These are phyloP conservation scores for Tilletia indica DNA, from an alignment of 1,284 basidiomycete species.

Conservation along the genomic window DNA sequence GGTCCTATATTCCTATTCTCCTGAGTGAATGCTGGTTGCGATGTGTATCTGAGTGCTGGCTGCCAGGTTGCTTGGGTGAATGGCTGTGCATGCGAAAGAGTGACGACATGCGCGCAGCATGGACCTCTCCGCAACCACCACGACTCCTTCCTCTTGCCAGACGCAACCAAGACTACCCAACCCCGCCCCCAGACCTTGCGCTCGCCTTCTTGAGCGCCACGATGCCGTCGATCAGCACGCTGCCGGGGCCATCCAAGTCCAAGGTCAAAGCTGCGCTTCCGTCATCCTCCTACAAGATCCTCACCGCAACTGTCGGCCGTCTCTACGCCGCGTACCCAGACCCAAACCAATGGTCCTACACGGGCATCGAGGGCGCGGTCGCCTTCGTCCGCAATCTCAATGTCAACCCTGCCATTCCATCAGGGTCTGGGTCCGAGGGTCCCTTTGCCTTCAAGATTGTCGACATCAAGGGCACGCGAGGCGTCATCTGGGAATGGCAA, in stretches of 20 bases:
- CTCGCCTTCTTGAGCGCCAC: background rate
- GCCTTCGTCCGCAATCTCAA: slow-evolving; percentile 47
- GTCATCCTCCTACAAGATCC: slow-evolving; percentile 49
- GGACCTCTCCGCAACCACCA: too few relatives aligned
- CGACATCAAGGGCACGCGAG: slow-evolving; percentile 67
- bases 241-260: slow-evolving; percentile 51
- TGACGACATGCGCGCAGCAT: too few relatives aligned
- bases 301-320: slow-evolving; percentile 52
- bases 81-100: too few relatives aligned
- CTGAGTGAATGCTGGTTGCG: too few relatives aligned
- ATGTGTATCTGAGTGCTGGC: too few relatives aligned
- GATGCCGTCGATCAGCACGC: slow-evolving; percentile 49
- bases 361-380: slow-evolving; percentile 50
- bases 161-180: too few relatives aligned
- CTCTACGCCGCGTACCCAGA: slow-evolving; percentile 46
- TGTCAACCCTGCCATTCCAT: background rate
- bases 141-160: too few relatives aligned
- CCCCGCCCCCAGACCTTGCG: too few relatives aligned
- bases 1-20: too few relatives aligned
- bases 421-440: slow-evolving; percentile 22
- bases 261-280: slow-evolving; percentile 51
- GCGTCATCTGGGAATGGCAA: slow-evolving; percentile 76
- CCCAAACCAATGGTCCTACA: slow-evolving; percentile 43
- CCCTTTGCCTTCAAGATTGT: slow-evolving; percentile 49
- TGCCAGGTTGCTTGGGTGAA: too few relatives aligned